Conservation (phyloP, 495 filamentous ascomycete genomes). For the Aspergillus kassunensis region DNA sequence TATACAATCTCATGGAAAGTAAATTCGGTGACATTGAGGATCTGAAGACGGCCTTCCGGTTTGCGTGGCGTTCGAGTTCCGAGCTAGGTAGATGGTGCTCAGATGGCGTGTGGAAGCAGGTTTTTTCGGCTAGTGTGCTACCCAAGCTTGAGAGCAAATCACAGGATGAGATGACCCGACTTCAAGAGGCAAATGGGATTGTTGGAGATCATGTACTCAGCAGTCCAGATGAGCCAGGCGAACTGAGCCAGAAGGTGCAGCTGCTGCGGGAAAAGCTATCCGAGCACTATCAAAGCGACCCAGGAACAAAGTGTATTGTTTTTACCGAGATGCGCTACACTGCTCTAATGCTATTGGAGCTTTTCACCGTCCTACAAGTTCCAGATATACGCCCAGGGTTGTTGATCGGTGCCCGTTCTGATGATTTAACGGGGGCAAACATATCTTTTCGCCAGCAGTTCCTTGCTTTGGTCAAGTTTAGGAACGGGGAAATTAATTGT, state of each 20-base stretch:
- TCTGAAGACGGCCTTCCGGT: constrained; percentile 57
- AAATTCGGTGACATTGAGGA: constrained; percentile 53
- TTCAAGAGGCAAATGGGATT: constrained; percentile 32
- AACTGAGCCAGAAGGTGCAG: constrained; percentile 71
- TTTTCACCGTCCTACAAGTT: constrained; percentile 57
- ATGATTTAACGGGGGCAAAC: constrained; percentile 49
- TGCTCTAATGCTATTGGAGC: constrained; percentile 62
- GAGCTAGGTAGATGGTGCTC: constrained; percentile 83
- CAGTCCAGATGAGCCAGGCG: constrained; percentile 33
- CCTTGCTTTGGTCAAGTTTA: constrained; percentile 69
- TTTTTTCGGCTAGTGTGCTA: constrained; percentile 61
- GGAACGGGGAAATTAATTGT: constrained; percentile 78
- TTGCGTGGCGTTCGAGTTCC: constrained; percentile 53
- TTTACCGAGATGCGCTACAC: constrained; percentile 80
- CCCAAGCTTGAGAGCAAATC: constrained; percentile 56
- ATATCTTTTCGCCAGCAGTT: constrained; percentile 73
- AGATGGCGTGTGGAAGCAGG: constrained; percentile 74
- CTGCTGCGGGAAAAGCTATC: constrained; percentile 54
- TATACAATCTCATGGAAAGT: constrained; percentile 54
- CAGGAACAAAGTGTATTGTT: constrained; percentile 73
- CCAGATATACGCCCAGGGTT: constrained; percentile 60
- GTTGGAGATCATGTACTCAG: constrained; percentile 49
- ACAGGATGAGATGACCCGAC: constrained; percentile 39
- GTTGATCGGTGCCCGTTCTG: constrained; percentile 57
- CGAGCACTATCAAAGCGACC: constrained; percentile 51